Percentiles rank a stretch among this genome's conserved stretches.
Conservation (phyloP, 2,329 filamentous ascomycete species). For the Penicillium psychrosexuale region DNA sequence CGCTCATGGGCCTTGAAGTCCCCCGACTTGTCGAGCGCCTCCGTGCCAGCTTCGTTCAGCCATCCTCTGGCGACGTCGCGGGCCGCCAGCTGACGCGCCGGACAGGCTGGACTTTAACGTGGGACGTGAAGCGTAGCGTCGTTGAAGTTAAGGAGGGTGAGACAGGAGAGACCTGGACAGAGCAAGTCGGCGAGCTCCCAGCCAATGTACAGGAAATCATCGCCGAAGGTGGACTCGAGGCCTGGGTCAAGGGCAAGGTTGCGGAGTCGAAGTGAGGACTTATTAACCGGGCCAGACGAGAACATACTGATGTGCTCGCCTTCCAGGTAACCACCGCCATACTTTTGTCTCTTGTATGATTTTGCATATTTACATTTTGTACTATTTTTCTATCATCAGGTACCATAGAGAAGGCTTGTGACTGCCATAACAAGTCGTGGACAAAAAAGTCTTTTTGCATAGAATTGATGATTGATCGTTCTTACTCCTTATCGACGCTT, state of each 20-base stretch:
- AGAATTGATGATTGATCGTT: too few relatives aligned
- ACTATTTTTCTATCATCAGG: not conserved
- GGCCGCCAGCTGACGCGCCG: constrained; percentile 14
- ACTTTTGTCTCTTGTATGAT: not conserved
- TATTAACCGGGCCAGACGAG: too few relatives aligned
- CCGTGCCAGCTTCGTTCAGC: constrained; percentile 18
- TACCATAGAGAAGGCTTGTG: not conserved
- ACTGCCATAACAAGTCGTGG: not conserved
- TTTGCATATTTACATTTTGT: not conserved
- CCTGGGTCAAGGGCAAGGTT: constrained; percentile 66
- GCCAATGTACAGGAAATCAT: constrained; percentile 86
- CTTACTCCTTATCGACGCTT: too few relatives aligned
- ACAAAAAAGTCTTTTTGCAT: too few relatives aligned
- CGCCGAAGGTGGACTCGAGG: constrained; percentile 71
- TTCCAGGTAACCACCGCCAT: not conserved
- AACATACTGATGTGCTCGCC: not conserved
- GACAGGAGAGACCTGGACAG: constrained; percentile 65
- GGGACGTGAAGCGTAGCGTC: constrained; percentile 72
- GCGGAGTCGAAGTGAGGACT: constrained; percentile 5
- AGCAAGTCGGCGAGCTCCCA: constrained; percentile 79
- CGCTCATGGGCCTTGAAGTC: constrained; percentile 41
- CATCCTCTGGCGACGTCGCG: constrained; percentile 15
- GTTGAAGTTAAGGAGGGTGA: constrained; percentile 69
- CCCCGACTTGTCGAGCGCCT: constrained; percentile 38
- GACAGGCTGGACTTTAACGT: constrained; percentile 67